Percentiles rank a stretch among this genome's conserved stretches.
Conservation (phyloP, 305 asterid genomes). For the Fraxinus angustifolia region DNA sequence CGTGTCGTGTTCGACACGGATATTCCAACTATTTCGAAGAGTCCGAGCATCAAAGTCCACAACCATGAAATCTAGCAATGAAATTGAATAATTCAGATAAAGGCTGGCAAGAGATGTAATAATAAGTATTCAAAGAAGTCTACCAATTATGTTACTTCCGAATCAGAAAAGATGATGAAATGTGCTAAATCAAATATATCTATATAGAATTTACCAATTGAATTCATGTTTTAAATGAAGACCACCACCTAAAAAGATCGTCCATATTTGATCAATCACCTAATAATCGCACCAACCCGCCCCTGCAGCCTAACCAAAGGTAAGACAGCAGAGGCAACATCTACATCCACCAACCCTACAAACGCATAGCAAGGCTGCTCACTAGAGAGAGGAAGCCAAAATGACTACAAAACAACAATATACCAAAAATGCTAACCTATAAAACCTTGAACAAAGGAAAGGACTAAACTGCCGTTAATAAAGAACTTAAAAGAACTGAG, state of each 20-base stretch:
- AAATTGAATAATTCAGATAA: background rate
- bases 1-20: too few species aligned
- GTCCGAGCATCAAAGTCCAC: background rate
- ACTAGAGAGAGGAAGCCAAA: background rate
- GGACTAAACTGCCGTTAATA: background rate
- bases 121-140: background rate
- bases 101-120: background rate
- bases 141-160: background rate
- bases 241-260: background rate
- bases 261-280: background rate
- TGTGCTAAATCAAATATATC: background rate
- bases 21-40: too few species aligned
- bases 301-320: background rate
- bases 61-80: background rate
- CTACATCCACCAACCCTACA: background rate
- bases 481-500: background rate
- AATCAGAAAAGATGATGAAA: constrained; percentile 3
- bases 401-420: background rate
- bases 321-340: background rate
- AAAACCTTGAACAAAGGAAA: constrained; percentile 1
- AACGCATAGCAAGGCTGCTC: background rate
- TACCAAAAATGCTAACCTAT: background rate
- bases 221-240: background rate
- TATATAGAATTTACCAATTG: background rate
- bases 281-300: background rate